These are phyloP conservation scores for Fraxinus floribunda DNA, from an alignment of 305 asterid species.

Conservation along the genomic window DNA sequence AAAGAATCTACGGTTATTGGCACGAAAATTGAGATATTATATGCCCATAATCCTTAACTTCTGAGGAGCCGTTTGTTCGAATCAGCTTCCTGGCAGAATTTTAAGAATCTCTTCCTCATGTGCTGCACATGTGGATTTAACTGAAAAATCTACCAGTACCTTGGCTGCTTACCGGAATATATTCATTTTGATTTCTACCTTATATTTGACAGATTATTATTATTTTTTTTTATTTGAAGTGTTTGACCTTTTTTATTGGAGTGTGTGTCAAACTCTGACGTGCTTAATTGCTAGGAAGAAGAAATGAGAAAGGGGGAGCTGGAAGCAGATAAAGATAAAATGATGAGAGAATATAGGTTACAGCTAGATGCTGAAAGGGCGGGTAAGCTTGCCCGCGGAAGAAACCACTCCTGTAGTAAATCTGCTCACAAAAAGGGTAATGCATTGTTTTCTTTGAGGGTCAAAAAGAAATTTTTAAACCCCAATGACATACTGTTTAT, in stretches of 20 bases:
- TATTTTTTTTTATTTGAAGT: not conserved
- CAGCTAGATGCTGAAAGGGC: slow-evolving; percentile 97
- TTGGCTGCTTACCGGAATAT: not conserved
- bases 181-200: not conserved
- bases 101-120: not conserved
- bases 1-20: not conserved
- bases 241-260: not conserved
- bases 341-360: slow-evolving; percentile 95
- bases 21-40: not conserved
- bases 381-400: slow-evolving; percentile 72
- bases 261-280: slow-evolving; percentile 2
- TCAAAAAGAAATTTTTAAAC: slow-evolving; percentile 12
- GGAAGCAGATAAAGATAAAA: slow-evolving; percentile 94
- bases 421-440: slow-evolving; percentile 67
- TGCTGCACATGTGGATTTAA: not conserved
- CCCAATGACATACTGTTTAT: slow-evolving; percentile 9
- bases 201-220: not conserved
- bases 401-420: slow-evolving; percentile 78
- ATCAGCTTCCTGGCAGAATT: not conserved
- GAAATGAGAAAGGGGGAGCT: slow-evolving; percentile 91
- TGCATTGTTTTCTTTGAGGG: slow-evolving; percentile 3
- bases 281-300: slow-evolving; percentile 75
- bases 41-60: not conserved
- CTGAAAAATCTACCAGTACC: not conserved
- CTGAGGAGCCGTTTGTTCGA: not conserved